These are phyloP conservation scores for Fusarium drepaniforme DNA, from an alignment of 2,329 filamentous ascomycete species.

Conservation along the genomic window DNA sequence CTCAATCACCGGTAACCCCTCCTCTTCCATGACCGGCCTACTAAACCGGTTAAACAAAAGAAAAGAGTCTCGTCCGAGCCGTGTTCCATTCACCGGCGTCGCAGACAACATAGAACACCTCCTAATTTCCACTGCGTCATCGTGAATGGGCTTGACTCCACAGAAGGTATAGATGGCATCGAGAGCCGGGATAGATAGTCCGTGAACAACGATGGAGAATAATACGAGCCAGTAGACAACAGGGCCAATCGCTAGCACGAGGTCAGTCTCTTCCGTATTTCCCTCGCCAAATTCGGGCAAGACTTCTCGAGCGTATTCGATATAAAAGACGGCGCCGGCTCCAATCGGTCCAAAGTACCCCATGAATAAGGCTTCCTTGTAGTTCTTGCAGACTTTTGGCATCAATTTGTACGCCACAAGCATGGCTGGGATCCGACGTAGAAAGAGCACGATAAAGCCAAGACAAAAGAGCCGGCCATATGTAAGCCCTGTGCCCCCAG, in stretches of 20 bases:
- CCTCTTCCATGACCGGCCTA: constrained; percentile 1
- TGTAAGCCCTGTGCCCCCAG: constrained; percentile 65
- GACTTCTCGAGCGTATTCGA: constrained; percentile 61
- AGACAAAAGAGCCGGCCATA: constrained; percentile 61
- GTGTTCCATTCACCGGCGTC: constrained; percentile 6
- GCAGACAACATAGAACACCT: background rate
- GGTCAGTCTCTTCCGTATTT: constrained; percentile 48
- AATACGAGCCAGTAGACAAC: constrained; percentile 57
- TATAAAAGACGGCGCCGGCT: constrained; percentile 81
- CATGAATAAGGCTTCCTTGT: constrained; percentile 71
- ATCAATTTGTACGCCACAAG: constrained; percentile 67
- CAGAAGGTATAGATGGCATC: constrained; percentile 19
- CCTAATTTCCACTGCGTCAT: constrained; percentile 21
- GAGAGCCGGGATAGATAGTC: constrained; percentile 58
- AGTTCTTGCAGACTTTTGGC: constrained; percentile 61
- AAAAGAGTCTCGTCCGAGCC: background rate
- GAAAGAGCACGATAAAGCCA: constrained; percentile 63
- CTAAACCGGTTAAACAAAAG: constrained; percentile 27
- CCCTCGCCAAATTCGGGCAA: constrained; percentile 52
- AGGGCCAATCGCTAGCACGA: constrained; percentile 53
- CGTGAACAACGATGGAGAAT: constrained; percentile 38
- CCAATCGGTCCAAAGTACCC: constrained; percentile 82
- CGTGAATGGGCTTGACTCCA: constrained; percentile 53
- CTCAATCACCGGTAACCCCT: constrained; percentile 2
- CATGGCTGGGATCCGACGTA: constrained; percentile 69